Evolutionary conservation across 2,329 filamentous ascomycete genomes (phyloP).

Genomic region (Fusarium buharicum): DNA sequence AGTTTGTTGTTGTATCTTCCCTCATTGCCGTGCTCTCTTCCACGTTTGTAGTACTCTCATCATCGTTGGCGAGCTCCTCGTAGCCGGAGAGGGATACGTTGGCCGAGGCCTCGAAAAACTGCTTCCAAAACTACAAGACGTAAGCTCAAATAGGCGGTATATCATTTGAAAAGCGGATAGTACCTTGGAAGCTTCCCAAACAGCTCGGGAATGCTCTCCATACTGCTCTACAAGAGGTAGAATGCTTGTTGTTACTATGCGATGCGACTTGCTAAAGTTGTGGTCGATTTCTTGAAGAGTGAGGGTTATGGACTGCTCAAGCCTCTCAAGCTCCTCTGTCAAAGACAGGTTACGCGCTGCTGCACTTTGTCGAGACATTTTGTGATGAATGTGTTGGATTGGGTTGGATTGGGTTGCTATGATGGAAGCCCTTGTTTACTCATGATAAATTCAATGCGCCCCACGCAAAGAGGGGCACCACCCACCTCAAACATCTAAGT

Average conservation of each 20-base stretch:
- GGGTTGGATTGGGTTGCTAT: conserved; percentile 8
- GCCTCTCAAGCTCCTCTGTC: conserved; percentile 93
- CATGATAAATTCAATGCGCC: conserved; percentile 40
- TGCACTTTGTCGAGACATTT: conserved; percentile 62
- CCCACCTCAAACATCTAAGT: background rate
- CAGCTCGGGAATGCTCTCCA: conserved; percentile 88
- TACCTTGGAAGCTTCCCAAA: conserved; percentile 97
- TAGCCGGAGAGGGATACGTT: conserved; percentile 97
- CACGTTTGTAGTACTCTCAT: conserved; percentile 62
- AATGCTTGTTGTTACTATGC: conserved; percentile 94
- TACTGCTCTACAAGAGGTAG: conserved; percentile 95
- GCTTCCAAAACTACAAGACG: conserved; percentile 88
- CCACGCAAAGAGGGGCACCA: conserved; percentile 50
- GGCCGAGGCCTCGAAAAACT: conserved; percentile 98
- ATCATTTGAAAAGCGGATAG: rapidly evolving
- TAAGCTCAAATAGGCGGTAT: conserved; percentile 1
- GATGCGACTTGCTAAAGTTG: conserved; percentile 96
- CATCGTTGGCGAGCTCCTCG: conserved; percentile 79
- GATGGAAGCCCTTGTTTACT: conserved; percentile 20
- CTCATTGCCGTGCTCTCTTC: conserved; percentile 66
- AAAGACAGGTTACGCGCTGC: conserved; percentile 73
- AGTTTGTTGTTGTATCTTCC: conserved; percentile 64
- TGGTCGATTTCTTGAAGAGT: conserved; percentile 99
- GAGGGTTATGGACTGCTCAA: conserved; percentile 96
- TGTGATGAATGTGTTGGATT: background rate